Conservation (phyloP, 495 filamentous ascomycete species). For the Aspergillus mulundensis region DNA sequence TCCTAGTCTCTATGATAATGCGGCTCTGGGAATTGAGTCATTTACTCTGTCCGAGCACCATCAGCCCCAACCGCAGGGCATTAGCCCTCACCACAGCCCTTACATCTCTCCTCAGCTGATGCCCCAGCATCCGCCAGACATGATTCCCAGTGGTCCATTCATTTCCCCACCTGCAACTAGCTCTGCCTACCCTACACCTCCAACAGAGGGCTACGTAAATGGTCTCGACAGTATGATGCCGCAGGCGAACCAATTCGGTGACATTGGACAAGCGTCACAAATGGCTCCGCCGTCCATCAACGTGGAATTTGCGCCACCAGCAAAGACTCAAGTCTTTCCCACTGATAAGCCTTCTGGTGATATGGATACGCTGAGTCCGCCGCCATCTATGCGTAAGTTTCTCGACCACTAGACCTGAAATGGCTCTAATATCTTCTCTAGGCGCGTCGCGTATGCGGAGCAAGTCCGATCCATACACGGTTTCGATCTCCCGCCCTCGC, state of each 20-base stretch:
- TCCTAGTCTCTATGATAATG: conserved; percentile 66
- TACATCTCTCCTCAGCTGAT: conserved; percentile 78
- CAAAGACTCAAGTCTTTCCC: conserved; percentile 66
- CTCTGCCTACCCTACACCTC: conserved; percentile 47
- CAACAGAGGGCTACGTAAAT: conserved; percentile 53
- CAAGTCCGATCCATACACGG: conserved; percentile 69
- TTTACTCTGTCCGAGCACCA: conserved; percentile 80
- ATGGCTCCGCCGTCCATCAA: conserved; percentile 88
- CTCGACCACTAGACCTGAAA: background rate
- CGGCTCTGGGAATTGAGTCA: conserved; percentile 62
- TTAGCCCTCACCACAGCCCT: conserved; percentile 79
- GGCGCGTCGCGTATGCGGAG: conserved; percentile 56
- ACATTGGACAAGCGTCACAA: conserved; percentile 66
- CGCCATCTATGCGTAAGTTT: conserved; percentile 71
- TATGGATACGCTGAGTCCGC: conserved; percentile 65
- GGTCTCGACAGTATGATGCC: conserved; percentile 28
- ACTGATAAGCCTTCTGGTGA: conserved; percentile 59
- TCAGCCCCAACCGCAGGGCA: conserved; percentile 51
- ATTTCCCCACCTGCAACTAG: conserved; percentile 48
- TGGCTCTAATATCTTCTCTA: conserved; percentile 22
- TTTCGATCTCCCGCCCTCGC: conserved; percentile 40
- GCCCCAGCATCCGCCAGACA: conserved; percentile 62
- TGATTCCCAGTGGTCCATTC: conserved; percentile 43
- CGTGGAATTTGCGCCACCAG: conserved; percentile 89
- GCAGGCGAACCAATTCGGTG: conserved; percentile 36